Base-by-base conservation (phyloP, 331 rosid genomes). In the Malus hybrid region DNA sequence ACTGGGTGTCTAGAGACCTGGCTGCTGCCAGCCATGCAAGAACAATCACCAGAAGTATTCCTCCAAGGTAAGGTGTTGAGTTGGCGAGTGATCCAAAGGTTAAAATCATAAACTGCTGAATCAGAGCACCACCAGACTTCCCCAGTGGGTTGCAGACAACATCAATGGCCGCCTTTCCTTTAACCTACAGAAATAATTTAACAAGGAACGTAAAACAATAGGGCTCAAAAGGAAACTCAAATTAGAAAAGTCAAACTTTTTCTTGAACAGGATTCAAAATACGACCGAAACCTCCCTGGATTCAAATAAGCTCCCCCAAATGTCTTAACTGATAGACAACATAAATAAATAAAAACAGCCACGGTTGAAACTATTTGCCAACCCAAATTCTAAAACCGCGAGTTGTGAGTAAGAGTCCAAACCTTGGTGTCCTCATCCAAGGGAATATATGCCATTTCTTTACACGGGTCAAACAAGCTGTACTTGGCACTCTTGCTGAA, bases 401-500 rank as follows among this genome's bases (percentile, higher is more conserved):
- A 15, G 63, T 7, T 42, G 22, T 34, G 26, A 44, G 20, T 15
- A 7, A 72, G 67, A 70, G 68, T 68, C 3, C 86, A 71, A 79
- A 93, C 98, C 98, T 93, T 93, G 71, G 98, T 89, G 81, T 91
- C 98, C 82, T 93, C 98, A 12, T 93, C 98, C 71, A 93, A 78
- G 28, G 98, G 98, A 66, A 93, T 93, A 80, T 93, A 93, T 64
- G 98, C 98, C 98, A 91, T 93, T 84, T 93, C 98, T 75, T 93
- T 91, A 87, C 98, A 93, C 9, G 98, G 98, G 71, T 93, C 98
- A 50, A 93, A 93, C 63, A 93, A 88, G 63, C 97, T 93, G 89
- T 93, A 93, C 82, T 93, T 93, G 55, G 97, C 98, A 82, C 98
- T 93, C 87, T 93, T 93, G 89, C 98, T 93, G 79, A 93, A 93